phyloP scores from a whole-genome alignment of 352 stramenopile species.

The Pilasporangium apinafurcum region DNA sequence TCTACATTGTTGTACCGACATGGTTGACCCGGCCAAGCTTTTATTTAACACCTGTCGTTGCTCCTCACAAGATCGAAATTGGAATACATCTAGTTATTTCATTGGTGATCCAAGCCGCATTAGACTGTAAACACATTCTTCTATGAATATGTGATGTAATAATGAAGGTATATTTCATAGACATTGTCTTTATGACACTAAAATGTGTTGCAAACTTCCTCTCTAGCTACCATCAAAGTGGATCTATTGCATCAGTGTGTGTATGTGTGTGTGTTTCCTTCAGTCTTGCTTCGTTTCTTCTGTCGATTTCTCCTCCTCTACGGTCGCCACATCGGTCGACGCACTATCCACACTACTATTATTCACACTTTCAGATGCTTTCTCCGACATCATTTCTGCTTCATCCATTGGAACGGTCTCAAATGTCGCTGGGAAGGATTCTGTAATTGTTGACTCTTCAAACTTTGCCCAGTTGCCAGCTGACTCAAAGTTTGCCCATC shows the following conservation, averaged over 20 bases:
- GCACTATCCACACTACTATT: constrained; percentile 11
- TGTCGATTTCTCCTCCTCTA: constrained; percentile 4
- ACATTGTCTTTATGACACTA: no score
- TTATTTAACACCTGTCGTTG: no score
- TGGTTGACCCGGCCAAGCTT: no score
- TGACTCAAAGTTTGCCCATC: constrained; percentile 67
- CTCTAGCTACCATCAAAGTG: constrained; percentile 2
- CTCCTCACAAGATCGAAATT: no score
- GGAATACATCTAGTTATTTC: no score
- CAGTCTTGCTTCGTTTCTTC: constrained; percentile 7
- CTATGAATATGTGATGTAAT: no score
- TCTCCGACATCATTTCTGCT: constrained; percentile 25
- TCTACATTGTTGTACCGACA: no score
- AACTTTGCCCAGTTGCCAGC: constrained; percentile 63
- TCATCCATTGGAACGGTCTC: constrained; percentile 48
- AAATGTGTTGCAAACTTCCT: constrained; percentile 4
- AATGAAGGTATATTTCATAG: no score
- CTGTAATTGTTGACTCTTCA: constrained; percentile 23
- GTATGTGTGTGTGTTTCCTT: no score
- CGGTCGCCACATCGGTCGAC: constrained; percentile 3
- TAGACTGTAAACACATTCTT: no score
- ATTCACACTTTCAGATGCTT: constrained; percentile 6
- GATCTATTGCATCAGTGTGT: constrained; percentile 10
- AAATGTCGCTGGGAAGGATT: constrained; percentile 52
- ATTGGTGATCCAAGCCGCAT: no score